phyloP scores from a whole-genome alignment of 2,329 filamentous ascomycete species.

The Pseudofabraea citricarpa region DNA sequence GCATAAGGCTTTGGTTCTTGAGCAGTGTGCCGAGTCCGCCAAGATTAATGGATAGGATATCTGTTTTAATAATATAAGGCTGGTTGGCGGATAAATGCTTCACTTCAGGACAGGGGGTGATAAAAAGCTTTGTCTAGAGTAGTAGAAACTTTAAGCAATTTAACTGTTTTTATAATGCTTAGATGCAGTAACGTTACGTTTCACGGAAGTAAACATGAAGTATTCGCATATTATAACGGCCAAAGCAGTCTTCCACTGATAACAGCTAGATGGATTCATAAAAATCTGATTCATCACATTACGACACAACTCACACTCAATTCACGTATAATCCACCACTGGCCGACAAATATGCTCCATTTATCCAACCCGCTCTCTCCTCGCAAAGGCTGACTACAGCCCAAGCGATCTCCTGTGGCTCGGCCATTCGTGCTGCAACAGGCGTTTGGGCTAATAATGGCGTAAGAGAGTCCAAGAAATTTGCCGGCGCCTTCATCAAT shows the following conservation, averaged over 20 bases:
- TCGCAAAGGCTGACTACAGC: not conserved
- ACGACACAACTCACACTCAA: not conserved
- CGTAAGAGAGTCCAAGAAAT: not conserved
- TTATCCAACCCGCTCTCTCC: not conserved
- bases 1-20: slow-evolving; percentile 7
- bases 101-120: too few relatives aligned
- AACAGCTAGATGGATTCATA: not conserved
- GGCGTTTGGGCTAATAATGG: not conserved
- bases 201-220: not conserved
- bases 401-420: not conserved
- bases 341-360: not conserved
- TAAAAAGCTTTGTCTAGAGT: too few relatives aligned
- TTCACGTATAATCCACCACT: not conserved
- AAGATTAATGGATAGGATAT: not conserved
- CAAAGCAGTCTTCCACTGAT: not conserved
- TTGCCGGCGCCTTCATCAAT: not conserved
- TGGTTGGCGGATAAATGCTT: not conserved
- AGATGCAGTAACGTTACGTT: not conserved
- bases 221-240: not conserved
- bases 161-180: too few relatives aligned
- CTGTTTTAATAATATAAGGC: too few relatives aligned
- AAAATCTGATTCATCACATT: not conserved
- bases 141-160: too few relatives aligned
- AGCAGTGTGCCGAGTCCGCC: not conserved
- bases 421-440: not conserved